A percentile compares a stretch with the other conserved stretches of the same genome.
Conservation (phyloP, 768 basidiomycete genomes). For the Mycena galopus region DNA sequence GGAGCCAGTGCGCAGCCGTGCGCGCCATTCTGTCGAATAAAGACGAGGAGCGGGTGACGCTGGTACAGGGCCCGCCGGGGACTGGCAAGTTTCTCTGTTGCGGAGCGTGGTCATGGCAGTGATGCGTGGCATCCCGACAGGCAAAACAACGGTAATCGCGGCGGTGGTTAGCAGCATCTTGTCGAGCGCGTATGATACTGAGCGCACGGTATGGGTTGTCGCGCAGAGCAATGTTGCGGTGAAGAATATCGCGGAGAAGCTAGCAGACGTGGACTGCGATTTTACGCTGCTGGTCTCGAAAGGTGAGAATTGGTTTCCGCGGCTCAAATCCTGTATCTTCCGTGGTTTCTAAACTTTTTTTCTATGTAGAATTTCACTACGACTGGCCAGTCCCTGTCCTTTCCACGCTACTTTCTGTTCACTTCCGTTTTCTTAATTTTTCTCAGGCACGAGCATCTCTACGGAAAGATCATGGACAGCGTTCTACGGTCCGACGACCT, state of each 20-base stretch:
- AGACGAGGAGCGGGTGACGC: slow-evolving; percentile 48
- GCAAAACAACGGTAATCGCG: slow-evolving; percentile 74
- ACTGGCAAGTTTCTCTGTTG: slow-evolving; percentile 65
- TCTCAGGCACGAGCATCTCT: slow-evolving; percentile 81
- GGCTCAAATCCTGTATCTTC: too few species aligned
- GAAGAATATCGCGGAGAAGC: slow-evolving; percentile 84
- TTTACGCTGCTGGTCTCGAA: slow-evolving; percentile 77
- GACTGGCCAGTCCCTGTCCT: slow-evolving; percentile 65
- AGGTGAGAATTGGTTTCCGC: slow-evolving; percentile 24
- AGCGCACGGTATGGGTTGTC: slow-evolving; percentile 69
- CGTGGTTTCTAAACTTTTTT: neutral
- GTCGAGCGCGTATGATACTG: slow-evolving; percentile 42
- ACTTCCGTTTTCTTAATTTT: slow-evolving; percentile 2
- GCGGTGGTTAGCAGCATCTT: slow-evolving; percentile 57
- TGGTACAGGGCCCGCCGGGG: slow-evolving; percentile 70
- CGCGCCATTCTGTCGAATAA: slow-evolving; percentile 57
- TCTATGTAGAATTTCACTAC: slow-evolving; percentile 62
- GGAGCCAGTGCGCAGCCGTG: slow-evolving; percentile 52
- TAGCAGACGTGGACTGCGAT: slow-evolving; percentile 61
- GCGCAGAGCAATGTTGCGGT: slow-evolving; percentile 86
- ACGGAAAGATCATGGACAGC: slow-evolving; percentile 59
- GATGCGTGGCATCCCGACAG: slow-evolving; percentile 54
- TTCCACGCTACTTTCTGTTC: neutral
- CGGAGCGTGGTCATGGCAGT: neutral
- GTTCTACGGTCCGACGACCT: slow-evolving; percentile 61